phyloP scores from a whole-genome alignment of 140 eudicot genomes.

The Erigeron philadelphicus region DNA sequence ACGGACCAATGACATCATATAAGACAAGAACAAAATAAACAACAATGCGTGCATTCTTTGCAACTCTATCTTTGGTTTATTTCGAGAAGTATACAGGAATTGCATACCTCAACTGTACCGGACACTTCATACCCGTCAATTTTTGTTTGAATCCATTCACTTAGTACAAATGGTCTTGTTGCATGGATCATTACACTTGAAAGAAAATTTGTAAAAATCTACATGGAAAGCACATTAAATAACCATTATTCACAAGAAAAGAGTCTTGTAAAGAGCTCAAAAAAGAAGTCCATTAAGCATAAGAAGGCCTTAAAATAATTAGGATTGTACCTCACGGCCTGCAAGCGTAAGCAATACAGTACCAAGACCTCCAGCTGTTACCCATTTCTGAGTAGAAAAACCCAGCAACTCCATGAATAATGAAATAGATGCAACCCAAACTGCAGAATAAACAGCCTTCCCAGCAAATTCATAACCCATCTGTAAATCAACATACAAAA shows the following conservation, averaged over 20 bases:
- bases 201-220: constrained; percentile 80
- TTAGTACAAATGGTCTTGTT: constrained; percentile 61
- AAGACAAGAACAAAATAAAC: not conserved
- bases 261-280: not conserved
- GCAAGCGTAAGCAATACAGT: constrained; percentile 85
- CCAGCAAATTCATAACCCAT: constrained; percentile 83
- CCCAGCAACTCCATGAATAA: constrained; percentile 88
- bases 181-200: constrained; percentile 82
- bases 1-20: not conserved
- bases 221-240: constrained; percentile 22
- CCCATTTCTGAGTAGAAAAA: constrained; percentile 87
- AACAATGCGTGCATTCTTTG: not conserved
- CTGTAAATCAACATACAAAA: constrained; percentile 27
- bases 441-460: constrained; percentile 75
- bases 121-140: constrained; percentile 76
- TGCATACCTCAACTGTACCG: constrained; percentile 79
- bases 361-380: constrained; percentile 84
- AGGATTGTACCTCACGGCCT: constrained; percentile 64
- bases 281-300: not conserved
- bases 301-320: not conserved
- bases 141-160: constrained; percentile 88
- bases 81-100: constrained; percentile 15
- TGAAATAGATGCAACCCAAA: constrained; percentile 73
- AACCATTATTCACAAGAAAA: not conserved
- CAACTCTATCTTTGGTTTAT: constrained; percentile 13